A percentile compares a stretch with the other conserved stretches of the same genome.
Conservation (phyloP, 192 early-diverging fungal species). For the Coemansia guatemalensis region DNA sequence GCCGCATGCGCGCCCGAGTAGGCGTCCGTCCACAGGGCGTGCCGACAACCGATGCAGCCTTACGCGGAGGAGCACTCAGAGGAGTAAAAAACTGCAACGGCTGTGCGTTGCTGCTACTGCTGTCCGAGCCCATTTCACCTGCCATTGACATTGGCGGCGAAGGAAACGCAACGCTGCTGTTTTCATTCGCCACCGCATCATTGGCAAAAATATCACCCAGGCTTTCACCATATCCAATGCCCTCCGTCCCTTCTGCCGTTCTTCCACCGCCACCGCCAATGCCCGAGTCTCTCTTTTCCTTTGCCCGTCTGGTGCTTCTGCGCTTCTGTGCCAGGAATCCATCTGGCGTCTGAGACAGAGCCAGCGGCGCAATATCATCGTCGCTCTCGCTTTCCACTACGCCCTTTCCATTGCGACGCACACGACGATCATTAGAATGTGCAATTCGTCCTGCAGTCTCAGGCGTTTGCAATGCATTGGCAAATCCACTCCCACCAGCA, state of each 20-base stretch:
- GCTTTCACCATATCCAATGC: constrained; percentile 13
- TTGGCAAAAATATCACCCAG: constrained; percentile 40
- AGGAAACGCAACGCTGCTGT: constrained; percentile 6
- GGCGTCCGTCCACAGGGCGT: constrained; percentile 6
- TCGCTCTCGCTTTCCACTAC: background rate
- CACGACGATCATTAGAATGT: background rate
- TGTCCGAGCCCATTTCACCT: background rate
- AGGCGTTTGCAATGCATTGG: constrained; percentile 1
- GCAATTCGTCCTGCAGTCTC: background rate
- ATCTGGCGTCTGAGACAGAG: constrained; percentile 5
- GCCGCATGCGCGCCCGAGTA: constrained; percentile 13
- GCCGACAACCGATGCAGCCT: constrained; percentile 40
- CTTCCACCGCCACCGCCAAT: constrained; percentile 4
- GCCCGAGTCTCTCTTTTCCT: constrained; percentile 7
- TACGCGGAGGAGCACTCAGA: constrained; percentile 13
- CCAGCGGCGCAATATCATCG: background rate
- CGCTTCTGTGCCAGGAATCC: background rate
- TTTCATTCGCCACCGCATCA: constrained; percentile 5
- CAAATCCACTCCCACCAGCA: background rate
- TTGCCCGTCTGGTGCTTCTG: background rate
- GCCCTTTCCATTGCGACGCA: background rate
- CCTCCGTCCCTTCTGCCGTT: background rate
- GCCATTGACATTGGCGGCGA: constrained; percentile 26
- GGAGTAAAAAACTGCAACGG: background rate
- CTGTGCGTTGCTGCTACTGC: background rate